Percentiles rank a stretch among this genome's conserved stretches.
These are phyloP conservation scores for Murraya koenigii DNA, from an alignment of 345 rosid species.

Conservation along the genomic window DNA sequence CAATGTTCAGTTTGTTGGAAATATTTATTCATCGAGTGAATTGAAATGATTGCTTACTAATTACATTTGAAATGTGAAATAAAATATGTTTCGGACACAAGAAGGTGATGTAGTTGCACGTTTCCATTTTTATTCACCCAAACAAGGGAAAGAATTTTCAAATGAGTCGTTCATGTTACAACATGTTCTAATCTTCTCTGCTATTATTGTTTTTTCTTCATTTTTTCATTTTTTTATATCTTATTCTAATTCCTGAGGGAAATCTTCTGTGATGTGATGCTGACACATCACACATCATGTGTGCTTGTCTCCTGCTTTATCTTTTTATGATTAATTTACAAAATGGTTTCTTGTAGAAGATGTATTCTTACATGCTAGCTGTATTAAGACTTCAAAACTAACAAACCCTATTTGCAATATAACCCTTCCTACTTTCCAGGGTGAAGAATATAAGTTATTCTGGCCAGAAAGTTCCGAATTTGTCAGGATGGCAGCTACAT, in stretches of 20 bases:
- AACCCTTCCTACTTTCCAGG: slow-evolving; percentile 32
- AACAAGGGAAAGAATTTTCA: not conserved
- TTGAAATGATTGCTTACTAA: not conserved
- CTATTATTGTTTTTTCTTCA: too few relatives aligned
- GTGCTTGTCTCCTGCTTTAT: not conserved
- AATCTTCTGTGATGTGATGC: too few relatives aligned
- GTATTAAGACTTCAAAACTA: not conserved
- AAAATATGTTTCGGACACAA: not conserved
- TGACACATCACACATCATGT: not conserved
- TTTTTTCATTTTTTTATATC: not conserved
- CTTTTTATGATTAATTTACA: not conserved
- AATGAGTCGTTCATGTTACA: not conserved
- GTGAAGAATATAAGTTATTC: slow-evolving; percentile 69
- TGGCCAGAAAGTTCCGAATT: slow-evolving; percentile 82
- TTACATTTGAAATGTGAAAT: not conserved
- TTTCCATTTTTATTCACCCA: not conserved
- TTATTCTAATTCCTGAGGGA: not conserved
- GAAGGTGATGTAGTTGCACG: not conserved
- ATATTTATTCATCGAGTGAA: not conserved
- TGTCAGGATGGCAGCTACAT: slow-evolving; percentile 77
- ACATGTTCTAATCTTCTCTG: too few relatives aligned
- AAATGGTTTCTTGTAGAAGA: not conserved
- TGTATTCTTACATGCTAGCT: not conserved
- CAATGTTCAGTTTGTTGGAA: not conserved
- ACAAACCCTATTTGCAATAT: not conserved